Evolutionary conservation across 768 basidiomycete species (phyloP).

Genomic region (Nidularia sp.): DNA sequence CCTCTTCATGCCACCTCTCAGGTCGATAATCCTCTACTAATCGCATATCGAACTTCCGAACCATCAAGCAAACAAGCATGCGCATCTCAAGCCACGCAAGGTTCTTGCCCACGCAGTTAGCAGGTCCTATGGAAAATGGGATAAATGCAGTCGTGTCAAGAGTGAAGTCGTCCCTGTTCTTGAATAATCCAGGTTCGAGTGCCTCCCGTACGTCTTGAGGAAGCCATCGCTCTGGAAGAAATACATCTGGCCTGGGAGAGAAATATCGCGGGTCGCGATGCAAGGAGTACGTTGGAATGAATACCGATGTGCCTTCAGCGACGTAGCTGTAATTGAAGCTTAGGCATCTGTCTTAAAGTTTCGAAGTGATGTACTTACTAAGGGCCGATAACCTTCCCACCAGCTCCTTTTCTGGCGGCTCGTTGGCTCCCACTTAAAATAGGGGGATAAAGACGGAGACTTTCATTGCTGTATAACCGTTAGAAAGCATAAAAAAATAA

Average conservation of each 20-base stretch:
- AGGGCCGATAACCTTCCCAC: conserved; percentile 16
- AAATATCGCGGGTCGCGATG: conserved; percentile 46
- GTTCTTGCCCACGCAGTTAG: conserved; percentile 37
- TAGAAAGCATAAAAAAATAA: background rate
- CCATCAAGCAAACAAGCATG: conserved; percentile 28
- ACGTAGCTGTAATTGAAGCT: conserved; percentile 30
- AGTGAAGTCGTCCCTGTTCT: conserved; percentile 7
- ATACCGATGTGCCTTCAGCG: conserved; percentile 38
- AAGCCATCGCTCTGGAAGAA: conserved; percentile 39
- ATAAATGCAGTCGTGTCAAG: conserved; percentile 30
- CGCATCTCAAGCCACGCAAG: conserved; percentile 37
- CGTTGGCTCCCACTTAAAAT: conserved; percentile 46
- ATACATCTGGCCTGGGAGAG: conserved; percentile 36
- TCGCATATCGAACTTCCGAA: conserved; percentile 31
- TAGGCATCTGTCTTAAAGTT: no score
- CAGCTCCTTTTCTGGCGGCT: conserved; percentile 24
- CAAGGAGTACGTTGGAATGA: conserved; percentile 36
- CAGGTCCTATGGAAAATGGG: conserved; percentile 38
- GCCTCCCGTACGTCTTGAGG: conserved; percentile 10
- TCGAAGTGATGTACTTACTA: no score
- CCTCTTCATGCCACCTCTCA: conserved; percentile 23
- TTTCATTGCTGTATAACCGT: conserved; percentile 35
- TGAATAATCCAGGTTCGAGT: conserved; percentile 29
- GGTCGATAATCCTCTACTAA: conserved; percentile 26
- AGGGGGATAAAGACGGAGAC: conserved; percentile 44